Conservation (phyloP, 148 eudicot species). For the Vaccinium corymbosum region DNA sequence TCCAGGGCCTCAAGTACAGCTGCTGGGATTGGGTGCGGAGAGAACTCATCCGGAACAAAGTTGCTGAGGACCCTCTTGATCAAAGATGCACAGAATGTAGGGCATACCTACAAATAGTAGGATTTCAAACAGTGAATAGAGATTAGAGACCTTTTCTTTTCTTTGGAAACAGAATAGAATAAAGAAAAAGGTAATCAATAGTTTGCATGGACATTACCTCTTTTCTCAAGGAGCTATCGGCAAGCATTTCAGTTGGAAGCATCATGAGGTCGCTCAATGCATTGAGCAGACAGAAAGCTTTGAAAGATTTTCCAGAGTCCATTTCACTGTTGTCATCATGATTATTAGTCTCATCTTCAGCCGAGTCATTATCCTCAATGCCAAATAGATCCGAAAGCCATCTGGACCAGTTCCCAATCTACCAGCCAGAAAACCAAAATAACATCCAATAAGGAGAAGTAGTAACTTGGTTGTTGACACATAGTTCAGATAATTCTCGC, state of each 20-base stretch:
- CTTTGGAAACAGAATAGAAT: background rate
- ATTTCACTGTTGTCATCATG: conserved; percentile 19
- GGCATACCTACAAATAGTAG: conserved; percentile 63
- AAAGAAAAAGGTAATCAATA: background rate
- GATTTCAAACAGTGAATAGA: conserved; percentile 17
- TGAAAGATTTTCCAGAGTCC: conserved; percentile 38
- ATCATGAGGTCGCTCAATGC: conserved; percentile 94
- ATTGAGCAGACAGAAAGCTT: conserved; percentile 72
- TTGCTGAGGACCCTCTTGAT: conserved; percentile 63
- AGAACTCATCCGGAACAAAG: conserved; percentile 89
- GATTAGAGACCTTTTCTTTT: background rate
- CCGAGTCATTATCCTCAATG: conserved; percentile 45
- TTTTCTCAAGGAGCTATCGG: conserved; percentile 64
- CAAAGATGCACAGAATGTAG: conserved; percentile 51
- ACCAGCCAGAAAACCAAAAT: conserved; percentile 11
- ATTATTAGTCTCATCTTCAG: conserved; percentile 29
- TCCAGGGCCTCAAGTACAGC: conserved; percentile 57
- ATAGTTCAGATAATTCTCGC: conserved; percentile 4
- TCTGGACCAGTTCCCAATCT: conserved; percentile 92
- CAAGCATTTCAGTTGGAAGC: conserved; percentile 91
- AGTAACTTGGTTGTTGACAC: background rate
- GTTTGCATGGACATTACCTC: conserved; percentile 43
- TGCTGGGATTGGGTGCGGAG: conserved; percentile 65
- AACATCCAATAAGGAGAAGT: background rate
- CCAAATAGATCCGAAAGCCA: conserved; percentile 82